Evolutionary conservation across 2,329 filamentous ascomycete species (phyloP).

Genomic region (Talaromyces amestolkiae): DNA sequence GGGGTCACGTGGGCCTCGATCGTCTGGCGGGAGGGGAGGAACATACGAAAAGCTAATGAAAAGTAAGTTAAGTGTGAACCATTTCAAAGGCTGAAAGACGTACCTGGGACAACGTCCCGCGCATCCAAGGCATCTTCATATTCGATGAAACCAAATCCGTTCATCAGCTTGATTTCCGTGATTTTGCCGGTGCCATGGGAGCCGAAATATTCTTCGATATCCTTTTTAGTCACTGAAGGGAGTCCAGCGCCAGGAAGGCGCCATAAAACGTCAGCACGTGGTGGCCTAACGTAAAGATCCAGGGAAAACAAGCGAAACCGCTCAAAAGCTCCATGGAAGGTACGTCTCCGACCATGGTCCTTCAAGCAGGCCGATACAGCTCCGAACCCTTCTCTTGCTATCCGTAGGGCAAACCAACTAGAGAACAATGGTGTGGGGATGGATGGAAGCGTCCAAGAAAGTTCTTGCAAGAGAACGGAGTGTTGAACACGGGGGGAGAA

Average conservation of each 20-base stretch:
- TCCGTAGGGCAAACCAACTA: slow-evolving; percentile 12
- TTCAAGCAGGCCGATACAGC: slow-evolving; percentile 15
- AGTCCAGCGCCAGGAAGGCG: slow-evolving; percentile 34
- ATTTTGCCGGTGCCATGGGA: slow-evolving; percentile 96
- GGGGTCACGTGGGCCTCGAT: not conserved
- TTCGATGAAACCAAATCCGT: slow-evolving; percentile 98
- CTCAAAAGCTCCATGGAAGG: slow-evolving; percentile 23
- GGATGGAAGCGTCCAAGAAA: slow-evolving; percentile 15
- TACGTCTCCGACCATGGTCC: slow-evolving; percentile 18
- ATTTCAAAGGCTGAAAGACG: slow-evolving; percentile 36
- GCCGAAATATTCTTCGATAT: slow-evolving; percentile 93
- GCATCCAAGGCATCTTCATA: slow-evolving; percentile 99
- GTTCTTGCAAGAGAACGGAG: slow-evolving; percentile 12
- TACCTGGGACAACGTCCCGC: slow-evolving; percentile 96
- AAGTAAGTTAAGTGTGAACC: slow-evolving; percentile 22
- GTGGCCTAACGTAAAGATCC: slow-evolving; percentile 26
- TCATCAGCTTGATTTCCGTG: slow-evolving; percentile 99
- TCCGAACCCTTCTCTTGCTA: slow-evolving; percentile 8
- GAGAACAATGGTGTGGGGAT: slow-evolving; percentile 16
- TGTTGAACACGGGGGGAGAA: slow-evolving; percentile 19
- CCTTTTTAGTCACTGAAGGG: slow-evolving; percentile 83
- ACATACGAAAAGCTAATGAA: slow-evolving; percentile 55
- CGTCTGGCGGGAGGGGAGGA: not conserved
- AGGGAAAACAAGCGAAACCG: slow-evolving; percentile 25
- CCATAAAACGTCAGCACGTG: slow-evolving; percentile 34